phyloP scores from a whole-genome alignment of 805 yeast species.

The Spathaspora girioi region DNA sequence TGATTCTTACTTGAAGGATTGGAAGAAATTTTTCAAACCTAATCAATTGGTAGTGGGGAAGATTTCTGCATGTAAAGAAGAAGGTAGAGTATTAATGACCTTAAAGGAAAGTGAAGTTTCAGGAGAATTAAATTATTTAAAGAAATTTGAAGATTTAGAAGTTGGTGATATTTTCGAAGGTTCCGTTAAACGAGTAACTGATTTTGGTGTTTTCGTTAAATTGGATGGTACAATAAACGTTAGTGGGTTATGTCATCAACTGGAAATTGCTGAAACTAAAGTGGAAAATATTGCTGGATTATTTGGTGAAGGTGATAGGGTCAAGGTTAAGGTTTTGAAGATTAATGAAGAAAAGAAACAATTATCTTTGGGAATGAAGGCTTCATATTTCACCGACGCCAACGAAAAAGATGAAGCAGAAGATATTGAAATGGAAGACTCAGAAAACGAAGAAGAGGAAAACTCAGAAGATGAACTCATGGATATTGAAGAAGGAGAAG shows the following conservation, averaged over 20 bases:
- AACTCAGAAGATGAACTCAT: conserved; percentile 33
- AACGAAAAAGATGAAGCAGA: conserved; percentile 27
- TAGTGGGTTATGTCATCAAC: conserved; percentile 83
- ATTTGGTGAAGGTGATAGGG: conserved; percentile 87
- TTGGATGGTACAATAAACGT: conserved; percentile 71
- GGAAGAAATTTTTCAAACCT: conserved; percentile 74
- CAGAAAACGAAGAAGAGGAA: conserved; percentile 21
- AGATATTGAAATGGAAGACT: conserved; percentile 13
- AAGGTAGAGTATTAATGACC: conserved; percentile 68
- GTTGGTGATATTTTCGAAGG: conserved; percentile 77
- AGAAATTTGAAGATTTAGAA: conserved; percentile 62
- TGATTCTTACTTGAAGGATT: conserved; percentile 77
- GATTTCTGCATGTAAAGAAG: conserved; percentile 57
- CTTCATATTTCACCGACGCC: conserved; percentile 65
- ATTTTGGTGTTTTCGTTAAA: conserved; percentile 87
- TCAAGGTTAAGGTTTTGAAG: conserved; percentile 74
- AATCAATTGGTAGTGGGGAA: conserved; percentile 76
- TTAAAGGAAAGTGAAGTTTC: conserved; percentile 76
- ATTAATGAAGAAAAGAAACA: conserved; percentile 65
- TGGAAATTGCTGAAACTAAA: conserved; percentile 74
- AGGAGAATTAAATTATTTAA: conserved; percentile 59
- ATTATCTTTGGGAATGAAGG: conserved; percentile 89
- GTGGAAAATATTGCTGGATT: conserved; percentile 57
- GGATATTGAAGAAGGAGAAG: conserved; percentile 31
- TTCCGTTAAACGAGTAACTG: conserved; percentile 69